These are phyloP conservation scores for Phytopythium sindhum DNA, from an alignment of 352 stramenopile genomes.

Conservation along the genomic window DNA sequence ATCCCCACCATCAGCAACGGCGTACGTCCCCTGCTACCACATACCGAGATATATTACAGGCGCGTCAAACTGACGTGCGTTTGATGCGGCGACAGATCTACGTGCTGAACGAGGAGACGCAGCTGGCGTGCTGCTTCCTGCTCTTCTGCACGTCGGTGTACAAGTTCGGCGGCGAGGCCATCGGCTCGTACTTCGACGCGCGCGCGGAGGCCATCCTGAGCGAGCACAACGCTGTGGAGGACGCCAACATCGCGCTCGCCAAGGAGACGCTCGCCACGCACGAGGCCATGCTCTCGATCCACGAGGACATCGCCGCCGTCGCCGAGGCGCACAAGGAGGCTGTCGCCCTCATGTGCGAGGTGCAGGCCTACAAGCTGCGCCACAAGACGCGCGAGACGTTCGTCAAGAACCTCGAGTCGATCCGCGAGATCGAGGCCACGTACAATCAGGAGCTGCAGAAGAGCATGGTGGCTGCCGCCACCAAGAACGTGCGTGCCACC, in stretches of 20 bases:
- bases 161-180: conserved; percentile 82
- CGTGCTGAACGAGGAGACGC: conserved; percentile 84
- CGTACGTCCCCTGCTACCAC: conserved; percentile 27
- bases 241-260: conserved; percentile 77
- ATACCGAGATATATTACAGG: too few species aligned
- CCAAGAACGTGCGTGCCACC: conserved; percentile 65
- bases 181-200: conserved; percentile 85
- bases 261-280: conserved; percentile 84
- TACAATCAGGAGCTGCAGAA: conserved; percentile 86
- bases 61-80: too few species aligned
- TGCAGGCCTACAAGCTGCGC: conserved; percentile 81
- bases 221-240: conserved; percentile 83
- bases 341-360: conserved; percentile 77
- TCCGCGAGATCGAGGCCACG: conserved; percentile 74
- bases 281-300: conserved; percentile 80
- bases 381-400: conserved; percentile 88
- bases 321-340: conserved; percentile 81
- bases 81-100: conserved; percentile 63
- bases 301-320: conserved; percentile 79
- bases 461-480: conserved; percentile 72
- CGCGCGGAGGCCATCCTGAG: conserved; percentile 70
- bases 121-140: conserved; percentile 82
- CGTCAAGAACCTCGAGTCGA: conserved; percentile 85
- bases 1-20: conserved; percentile 81
- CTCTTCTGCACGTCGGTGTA: conserved; percentile 83